Evolutionary conservation across 2,329 filamentous ascomycete species (phyloP).

Genomic region (Macroventuria anomochaeta): DNA sequence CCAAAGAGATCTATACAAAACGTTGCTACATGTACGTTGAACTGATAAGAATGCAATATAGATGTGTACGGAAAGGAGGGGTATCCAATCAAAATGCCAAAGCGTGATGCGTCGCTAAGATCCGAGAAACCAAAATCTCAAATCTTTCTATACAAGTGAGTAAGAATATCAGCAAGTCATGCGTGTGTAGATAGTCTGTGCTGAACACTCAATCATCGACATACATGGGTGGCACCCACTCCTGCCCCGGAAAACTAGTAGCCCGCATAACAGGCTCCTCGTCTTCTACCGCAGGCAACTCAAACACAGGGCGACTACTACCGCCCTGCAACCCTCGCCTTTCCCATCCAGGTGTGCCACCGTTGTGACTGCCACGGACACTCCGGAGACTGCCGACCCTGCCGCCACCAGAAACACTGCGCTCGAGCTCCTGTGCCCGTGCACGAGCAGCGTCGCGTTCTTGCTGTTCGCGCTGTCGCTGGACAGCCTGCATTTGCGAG

Average conservation of each 20-base stretch:
- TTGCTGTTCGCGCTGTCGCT: slow-evolving; percentile 30
- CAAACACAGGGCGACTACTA: slow-evolving; percentile 36
- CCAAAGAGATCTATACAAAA: background rate
- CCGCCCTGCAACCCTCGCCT: slow-evolving; percentile 29
- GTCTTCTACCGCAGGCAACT: slow-evolving; percentile 50
- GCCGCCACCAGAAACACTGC: slow-evolving; percentile 42
- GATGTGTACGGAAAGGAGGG: slow-evolving; percentile 10
- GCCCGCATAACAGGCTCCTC: slow-evolving; percentile 66
- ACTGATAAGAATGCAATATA: background rate
- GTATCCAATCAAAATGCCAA: slow-evolving; percentile 14
- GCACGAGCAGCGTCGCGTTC: slow-evolving; percentile 42
- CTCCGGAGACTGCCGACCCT: slow-evolving; percentile 43
- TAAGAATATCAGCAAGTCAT: background rate
- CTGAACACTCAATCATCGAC: slow-evolving; percentile 37
- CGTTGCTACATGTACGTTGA: background rate
- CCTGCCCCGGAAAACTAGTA: slow-evolving; percentile 73
- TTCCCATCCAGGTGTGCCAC: slow-evolving; percentile 37
- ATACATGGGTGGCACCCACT: slow-evolving; percentile 65
- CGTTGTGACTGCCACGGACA: slow-evolving; percentile 36
- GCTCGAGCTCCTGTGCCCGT: slow-evolving; percentile 43
- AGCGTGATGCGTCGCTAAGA: slow-evolving; percentile 13
- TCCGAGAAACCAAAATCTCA: slow-evolving; percentile 1
- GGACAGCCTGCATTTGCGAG: slow-evolving; percentile 34
- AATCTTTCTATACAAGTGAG: background rate
- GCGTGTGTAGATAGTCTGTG: background rate